Percentiles rank a stretch among this genome's conserved stretches.
Conservation (phyloP, 1,284 basidiomycete genomes). For the Ustilago sp. region DNA sequence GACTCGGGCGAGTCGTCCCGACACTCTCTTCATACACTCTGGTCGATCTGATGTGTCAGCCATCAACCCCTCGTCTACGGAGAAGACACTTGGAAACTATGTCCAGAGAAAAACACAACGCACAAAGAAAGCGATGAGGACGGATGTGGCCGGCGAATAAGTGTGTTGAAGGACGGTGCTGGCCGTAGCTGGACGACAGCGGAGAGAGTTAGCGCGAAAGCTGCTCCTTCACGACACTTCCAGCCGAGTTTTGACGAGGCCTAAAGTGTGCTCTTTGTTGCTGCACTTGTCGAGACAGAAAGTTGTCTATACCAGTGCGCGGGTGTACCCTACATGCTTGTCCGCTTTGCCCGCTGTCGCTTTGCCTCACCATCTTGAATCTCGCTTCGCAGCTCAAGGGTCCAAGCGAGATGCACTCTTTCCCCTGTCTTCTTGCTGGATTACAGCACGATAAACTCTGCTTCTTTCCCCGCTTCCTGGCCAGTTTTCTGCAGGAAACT, state of each 20-base stretch:
- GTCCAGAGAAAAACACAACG: neutral
- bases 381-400: conserved; percentile 3
- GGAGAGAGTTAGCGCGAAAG: neutral
- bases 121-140: neutral
- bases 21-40: neutral
- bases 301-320: neutral
- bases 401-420: conserved; percentile 21
- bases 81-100: neutral
- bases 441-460: neutral
- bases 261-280: neutral
- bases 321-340: neutral
- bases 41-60: neutral
- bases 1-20: conserved; percentile 1
- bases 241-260: neutral
- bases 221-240: neutral
- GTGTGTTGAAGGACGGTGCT: neutral
- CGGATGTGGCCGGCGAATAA: neutral
- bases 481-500: neutral
- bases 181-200: neutral
- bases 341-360: neutral
- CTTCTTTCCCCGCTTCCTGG: neutral
- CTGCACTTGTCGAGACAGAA: neutral
- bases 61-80: too few species aligned
- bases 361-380: neutral
- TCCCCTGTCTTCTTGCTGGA: neutral